phyloP scores from a whole-genome alignment of 148 eudicot species.

The Arbutus unedo region DNA sequence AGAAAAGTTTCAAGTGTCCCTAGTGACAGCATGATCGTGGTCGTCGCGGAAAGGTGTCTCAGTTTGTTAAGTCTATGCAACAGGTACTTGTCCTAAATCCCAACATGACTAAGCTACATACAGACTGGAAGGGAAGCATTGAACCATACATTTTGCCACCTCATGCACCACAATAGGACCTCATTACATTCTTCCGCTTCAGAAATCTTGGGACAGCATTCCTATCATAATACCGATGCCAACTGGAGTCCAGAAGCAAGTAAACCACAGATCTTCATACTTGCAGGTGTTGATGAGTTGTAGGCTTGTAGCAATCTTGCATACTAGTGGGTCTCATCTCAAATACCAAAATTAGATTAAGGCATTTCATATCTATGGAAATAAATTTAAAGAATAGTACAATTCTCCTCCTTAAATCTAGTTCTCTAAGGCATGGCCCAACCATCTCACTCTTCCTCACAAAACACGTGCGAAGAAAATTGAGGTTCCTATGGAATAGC shows the following conservation, averaged over 20 bases:
- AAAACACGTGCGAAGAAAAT: neutral
- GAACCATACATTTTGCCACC: neutral
- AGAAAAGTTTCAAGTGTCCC: neutral
- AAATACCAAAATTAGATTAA: neutral
- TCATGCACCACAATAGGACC: neutral
- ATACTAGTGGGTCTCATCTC: neutral
- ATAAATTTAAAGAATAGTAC: neutral
- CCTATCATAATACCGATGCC: neutral
- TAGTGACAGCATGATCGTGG: neutral
- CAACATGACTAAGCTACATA: neutral
- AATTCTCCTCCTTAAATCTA: neutral
- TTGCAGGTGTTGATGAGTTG: neutral
- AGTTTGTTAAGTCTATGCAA: neutral
- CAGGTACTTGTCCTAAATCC: neutral
- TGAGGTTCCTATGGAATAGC: neutral
- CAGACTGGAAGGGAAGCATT: neutral
- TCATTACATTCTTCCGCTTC: neutral
- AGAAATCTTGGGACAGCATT: neutral
- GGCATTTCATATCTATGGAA: neutral
- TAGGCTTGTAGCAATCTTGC: neutral
- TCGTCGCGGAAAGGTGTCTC: neutral
- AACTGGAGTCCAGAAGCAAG: neutral
- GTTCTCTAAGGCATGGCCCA: neutral
- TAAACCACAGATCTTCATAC: neutral
- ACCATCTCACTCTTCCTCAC: neutral